Conservation (phyloP, 805 yeast genomes). For the Teunomyces funiuensis region DNA sequence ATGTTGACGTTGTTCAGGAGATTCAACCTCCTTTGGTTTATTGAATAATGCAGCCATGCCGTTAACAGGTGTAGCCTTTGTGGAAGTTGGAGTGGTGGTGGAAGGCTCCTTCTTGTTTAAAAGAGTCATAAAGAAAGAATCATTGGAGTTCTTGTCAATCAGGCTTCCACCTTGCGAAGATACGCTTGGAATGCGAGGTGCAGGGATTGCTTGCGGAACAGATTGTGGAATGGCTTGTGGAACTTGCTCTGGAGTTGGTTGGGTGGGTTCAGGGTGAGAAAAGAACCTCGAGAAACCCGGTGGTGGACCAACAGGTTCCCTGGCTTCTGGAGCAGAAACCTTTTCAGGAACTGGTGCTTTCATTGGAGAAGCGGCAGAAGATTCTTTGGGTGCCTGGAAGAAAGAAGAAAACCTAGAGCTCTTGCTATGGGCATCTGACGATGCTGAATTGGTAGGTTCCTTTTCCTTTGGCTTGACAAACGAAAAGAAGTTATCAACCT, state of each 20-base stretch:
- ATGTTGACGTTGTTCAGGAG: background rate
- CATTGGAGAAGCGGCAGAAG: background rate
- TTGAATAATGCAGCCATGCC: slow-evolving; percentile 2
- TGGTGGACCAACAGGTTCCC: slow-evolving; percentile 2
- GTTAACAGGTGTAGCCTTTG: background rate
- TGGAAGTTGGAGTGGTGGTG: background rate
- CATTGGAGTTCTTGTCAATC: slow-evolving; percentile 22
- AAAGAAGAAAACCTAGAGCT: slow-evolving; percentile 40
- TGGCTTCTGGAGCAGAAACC: background rate
- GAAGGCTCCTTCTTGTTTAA: slow-evolving; percentile 34
- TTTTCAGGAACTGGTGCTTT: background rate
- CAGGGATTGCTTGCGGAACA: background rate
- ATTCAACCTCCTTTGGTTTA: background rate
- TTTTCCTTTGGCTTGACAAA: slow-evolving; percentile 33
- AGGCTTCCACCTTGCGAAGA: background rate
- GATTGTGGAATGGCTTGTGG: background rate
- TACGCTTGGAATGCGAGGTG: background rate
- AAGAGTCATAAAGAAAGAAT: slow-evolving; percentile 47
- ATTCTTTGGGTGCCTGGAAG: slow-evolving; percentile 17
- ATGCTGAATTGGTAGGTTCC: slow-evolving; percentile 8
- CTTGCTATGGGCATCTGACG: slow-evolving; percentile 19
- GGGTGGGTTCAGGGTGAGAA: slow-evolving; percentile 3
- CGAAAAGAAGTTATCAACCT: slow-evolving; percentile 45
- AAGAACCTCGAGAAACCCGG: slow-evolving; percentile 12
- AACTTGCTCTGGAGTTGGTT: background rate